Evolutionary conservation across 2,329 filamentous ascomycete species (phyloP), one percentile per base, ranked within the genome.

Genomic region (Allantophomopsis lycopodina): DNA sequence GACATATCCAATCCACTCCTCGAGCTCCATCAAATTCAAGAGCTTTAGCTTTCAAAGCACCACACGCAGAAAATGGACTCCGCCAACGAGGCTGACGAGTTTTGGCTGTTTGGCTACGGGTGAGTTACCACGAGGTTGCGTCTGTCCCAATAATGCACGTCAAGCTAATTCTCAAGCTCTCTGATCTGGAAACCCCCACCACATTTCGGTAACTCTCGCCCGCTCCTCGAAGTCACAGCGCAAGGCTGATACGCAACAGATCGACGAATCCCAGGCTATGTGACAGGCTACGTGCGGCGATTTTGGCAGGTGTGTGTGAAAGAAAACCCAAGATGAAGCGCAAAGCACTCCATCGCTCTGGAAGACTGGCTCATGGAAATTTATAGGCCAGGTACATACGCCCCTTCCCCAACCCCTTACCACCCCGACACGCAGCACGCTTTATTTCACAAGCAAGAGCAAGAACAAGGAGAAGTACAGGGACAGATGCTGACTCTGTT

Each of bases 71-170:
- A 28, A 12, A 28, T 28, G 23, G 23, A 28, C 5, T 28, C 32
- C n/a, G 7, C 4, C 17, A 3, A 11, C 4, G 32, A 34, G 14
- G 41, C 44, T 3, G 37, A 37, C 3, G 84, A 94, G 55, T 87
- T 96, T 53, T 98, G 91, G 91, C 68, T 98, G 35, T 96, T 94
- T 60, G 91, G 91, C 45, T 98, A 96, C 56, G 91, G 89, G 89
- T 94, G 66, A 48, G 69, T 64, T 35, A 43, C 43, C 49, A 44
- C n/a, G n/a, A n/a, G n/a, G n/a, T n/a, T 36, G 43, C 31, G 10
- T 21, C 14, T 33, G 4, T 28, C 4, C 18, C 18, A 20, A 14
- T 16, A 21, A 35, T 31, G 1, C 39, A 33, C 35, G 7, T 20
- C 18, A 30, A 34, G 32, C 41, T 42, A 33, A 42, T 20, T 37